Base-by-base conservation (phyloP, 2,329 filamentous ascomycete genomes). In the Cadophora sp. region DNA sequence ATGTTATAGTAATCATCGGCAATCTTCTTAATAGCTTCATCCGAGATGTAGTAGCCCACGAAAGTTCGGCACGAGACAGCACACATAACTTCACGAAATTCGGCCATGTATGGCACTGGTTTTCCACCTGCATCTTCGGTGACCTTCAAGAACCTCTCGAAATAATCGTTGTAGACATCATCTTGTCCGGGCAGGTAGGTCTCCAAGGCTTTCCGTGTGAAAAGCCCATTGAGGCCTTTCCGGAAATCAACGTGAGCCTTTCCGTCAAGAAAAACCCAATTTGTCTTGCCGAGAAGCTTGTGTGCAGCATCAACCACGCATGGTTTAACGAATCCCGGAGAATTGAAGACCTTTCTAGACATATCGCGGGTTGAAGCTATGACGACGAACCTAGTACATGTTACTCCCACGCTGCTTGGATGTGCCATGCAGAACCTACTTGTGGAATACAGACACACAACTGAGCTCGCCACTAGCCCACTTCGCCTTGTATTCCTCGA, bases 401-500 rank as follows among this genome's bases (percentile, higher is more conserved):
- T 67, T 34, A 66, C 56, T 7, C 58, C 4, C 14, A 19, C n/a
- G 11, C 26, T 43, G 11, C 19, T 46, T 9, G n/a, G 19, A 12
- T 69, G 40, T 22, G 19, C 29, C 2, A 22, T 3, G 5, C 14
- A n/a, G 4, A 9, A 73, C 89, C 75, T 87, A 97, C 93, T 98
- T 99, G 89, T 99, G 96, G 84, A 99, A 99, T 76, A 99, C 94
- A 2, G 94, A 97, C 70, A 99, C 96, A 78, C 96, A 99, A 85
- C 94, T 97, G 75, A 99, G 85, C 59, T 92, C 91, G 58, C 92
- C 96, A 77, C 93, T 97, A 76, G 86, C 81, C 96, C 96, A 99
- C 85, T 98, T 97, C 69, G 86, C 90, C 79, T 94, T 87, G 83
- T 99, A 99, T 77, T 94, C 88, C 69, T 91, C 89, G 79, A 97